These are phyloP conservation scores for Verticillium longisporum DNA, from an alignment of 2,329 filamentous ascomycete genomes.

Conservation along the genomic window DNA sequence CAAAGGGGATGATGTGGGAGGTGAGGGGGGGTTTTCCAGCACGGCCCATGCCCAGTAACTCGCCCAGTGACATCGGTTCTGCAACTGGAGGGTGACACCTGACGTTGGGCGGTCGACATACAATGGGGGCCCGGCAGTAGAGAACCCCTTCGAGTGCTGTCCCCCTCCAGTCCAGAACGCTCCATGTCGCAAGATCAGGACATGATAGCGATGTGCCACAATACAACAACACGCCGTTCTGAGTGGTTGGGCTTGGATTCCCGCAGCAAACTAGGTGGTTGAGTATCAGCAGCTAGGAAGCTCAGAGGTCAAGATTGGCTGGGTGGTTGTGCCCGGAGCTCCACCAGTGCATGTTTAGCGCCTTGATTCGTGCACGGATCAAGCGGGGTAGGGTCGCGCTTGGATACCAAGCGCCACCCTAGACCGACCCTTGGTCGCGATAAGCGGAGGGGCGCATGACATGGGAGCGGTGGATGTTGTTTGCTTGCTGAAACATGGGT, in stretches of 20 bases:
- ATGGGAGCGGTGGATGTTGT: not conserved
- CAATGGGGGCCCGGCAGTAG: not conserved
- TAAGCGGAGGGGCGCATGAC: not conserved
- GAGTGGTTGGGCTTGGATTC: not conserved
- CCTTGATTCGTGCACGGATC: not conserved
- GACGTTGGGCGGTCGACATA: not conserved
- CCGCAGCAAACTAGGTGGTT: not conserved
- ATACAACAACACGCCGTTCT: not conserved
- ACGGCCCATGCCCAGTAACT: not conserved
- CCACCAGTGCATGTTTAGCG: not conserved
- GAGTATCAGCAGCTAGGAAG: not conserved
- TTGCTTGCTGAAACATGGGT: no score
- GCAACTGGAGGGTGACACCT: not conserved
- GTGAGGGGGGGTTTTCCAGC: not conserved
- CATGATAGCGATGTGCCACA: not conserved
- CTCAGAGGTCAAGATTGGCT: not conserved
- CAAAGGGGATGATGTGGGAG: not conserved
- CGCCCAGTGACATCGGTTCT: not conserved
- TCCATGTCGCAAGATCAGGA: not conserved
- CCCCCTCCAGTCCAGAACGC: not conserved
- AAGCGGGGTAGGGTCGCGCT: slow-evolving; percentile 1
- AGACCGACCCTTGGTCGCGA: not conserved
- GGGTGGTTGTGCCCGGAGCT: not conserved
- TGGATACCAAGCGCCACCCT: not conserved
- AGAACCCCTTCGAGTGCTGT: not conserved